Base-by-base conservation (phyloP, 331 rosid species). In the Telfairia occidentalis region DNA sequence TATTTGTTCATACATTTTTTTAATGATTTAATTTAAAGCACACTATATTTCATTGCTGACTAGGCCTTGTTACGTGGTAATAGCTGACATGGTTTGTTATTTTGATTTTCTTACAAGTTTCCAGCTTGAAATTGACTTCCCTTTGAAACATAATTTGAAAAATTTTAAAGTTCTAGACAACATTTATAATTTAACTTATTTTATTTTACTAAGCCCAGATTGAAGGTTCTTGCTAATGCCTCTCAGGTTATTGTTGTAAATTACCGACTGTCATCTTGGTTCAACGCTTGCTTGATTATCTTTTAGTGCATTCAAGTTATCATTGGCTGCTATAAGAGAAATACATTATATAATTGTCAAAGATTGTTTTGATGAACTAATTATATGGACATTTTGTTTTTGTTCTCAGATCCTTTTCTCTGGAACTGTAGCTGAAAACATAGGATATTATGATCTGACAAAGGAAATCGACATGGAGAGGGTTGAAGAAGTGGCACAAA, bases 381-480 rank as follows among this genome's bases (percentile, higher is more conserved):
- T 11, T 38, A 74, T 55, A 35, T 11, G 30, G 48, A 35, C 35
- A 16, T 34, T 24, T 52, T 55, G 19, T 32, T 72, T 24, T 61
- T 76, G 35, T 9, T 74, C 26, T 72, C 79, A 90, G 97, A 89
- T 89, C n/a, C 86, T 90, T 55, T 89, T 93, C 83, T 89, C 97
- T 77, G 98, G 96, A 57, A 84, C 97, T 15, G 90, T 93, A 66
- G 92, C 95, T 49, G 98, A 93, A 75, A 93, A 91, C 81, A 91
- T 93, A 79, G 98, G 97, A 49, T 91, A 93, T 79, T 77, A 79
- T 82, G 97, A 93, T 83, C 83, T 88, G 61, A 80, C 81, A 79
- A 82, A 85, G 57, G 85, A 86, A 80, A 83, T 93, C 43, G 87
- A 93, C 88, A 85, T 91, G 89, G 89, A 84, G 74, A 87, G 81